phyloP scores from a whole-genome alignment of 148 eudicot genomes.

The Rhododendron molle region DNA sequence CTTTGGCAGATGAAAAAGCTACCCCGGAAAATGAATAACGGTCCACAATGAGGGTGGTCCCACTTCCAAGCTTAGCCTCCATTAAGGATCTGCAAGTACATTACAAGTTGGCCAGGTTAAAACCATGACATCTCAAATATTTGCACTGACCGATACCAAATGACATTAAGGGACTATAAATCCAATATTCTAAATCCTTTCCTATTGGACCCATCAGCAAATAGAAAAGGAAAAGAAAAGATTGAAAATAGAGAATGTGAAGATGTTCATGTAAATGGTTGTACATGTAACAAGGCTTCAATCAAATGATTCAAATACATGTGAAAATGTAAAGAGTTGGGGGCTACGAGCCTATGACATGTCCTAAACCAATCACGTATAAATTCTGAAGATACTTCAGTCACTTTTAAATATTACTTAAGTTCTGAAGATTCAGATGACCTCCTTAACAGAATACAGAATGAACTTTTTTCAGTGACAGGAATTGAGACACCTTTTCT shows the following conservation, averaged over 20 bases:
- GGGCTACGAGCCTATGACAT: background rate
- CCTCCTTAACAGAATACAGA: background rate
- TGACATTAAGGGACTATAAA: background rate
- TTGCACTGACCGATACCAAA: background rate
- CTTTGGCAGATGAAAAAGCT: slow-evolving; percentile 96
- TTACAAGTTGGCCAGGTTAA: background rate
- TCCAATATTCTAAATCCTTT: background rate
- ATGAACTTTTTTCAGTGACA: background rate
- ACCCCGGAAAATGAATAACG: slow-evolving; percentile 98
- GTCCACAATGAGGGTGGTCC: slow-evolving; percentile 80
- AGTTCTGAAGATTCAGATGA: background rate
- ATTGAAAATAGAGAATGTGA: background rate
- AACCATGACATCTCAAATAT: slow-evolving; percentile 7
- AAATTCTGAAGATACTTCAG: background rate
- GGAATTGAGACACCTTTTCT: background rate
- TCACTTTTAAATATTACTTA: background rate
- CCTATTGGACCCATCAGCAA: background rate
- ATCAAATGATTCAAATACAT: background rate
- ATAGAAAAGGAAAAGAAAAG: background rate
- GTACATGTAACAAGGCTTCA: background rate
- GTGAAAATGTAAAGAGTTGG: background rate
- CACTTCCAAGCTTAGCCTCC: slow-evolving; percentile 79
- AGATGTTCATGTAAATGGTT: background rate
- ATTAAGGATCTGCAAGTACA: slow-evolving; percentile 56
- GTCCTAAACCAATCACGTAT: background rate